Evolutionary conservation across 2,329 filamentous ascomycete species (phyloP).

Genomic region (Coniochaeta sp.): DNA sequence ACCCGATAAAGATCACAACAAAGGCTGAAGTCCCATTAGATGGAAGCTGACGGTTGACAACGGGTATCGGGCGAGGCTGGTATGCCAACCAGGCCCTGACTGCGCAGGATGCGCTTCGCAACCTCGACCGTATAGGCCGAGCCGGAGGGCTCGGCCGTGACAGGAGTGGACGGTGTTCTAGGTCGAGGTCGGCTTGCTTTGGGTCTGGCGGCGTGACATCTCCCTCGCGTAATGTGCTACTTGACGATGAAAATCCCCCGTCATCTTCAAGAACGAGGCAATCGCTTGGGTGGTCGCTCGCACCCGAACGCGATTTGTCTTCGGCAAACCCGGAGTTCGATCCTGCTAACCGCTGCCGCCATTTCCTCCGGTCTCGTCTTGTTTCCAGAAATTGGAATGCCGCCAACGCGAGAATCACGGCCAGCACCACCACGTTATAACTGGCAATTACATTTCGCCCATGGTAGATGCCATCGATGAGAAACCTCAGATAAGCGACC

Average conservation of each 20-base stretch:
- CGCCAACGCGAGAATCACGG: constrained; percentile 19
- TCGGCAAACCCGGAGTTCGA: neutral
- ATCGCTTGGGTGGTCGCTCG: constrained; percentile 4
- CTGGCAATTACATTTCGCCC: constrained; percentile 22
- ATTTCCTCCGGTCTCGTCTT: constrained; percentile 14
- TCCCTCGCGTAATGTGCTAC: constrained; percentile 21
- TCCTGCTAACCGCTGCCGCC: constrained; percentile 14
- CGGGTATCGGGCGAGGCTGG: constrained; percentile 49
- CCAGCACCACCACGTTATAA: constrained; percentile 26
- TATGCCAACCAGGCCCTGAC: constrained; percentile 35
- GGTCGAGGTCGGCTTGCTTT: constrained; percentile 22
- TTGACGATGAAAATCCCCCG: constrained; percentile 22
- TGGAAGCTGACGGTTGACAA: constrained; percentile 49
- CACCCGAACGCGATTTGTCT: neutral
- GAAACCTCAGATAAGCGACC: constrained; percentile 22
- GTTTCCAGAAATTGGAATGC: constrained; percentile 18
- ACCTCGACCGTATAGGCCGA: neutral
- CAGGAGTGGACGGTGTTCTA: constrained; percentile 22
- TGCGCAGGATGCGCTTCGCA: neutral
- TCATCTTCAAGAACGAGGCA: neutral
- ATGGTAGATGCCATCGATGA: constrained; percentile 23
- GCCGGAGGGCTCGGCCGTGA: neutral
- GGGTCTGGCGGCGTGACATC: constrained; percentile 17
- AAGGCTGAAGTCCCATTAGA: constrained; percentile 48
- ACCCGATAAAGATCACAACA: constrained; percentile 39